Evolutionary conservation across 495 filamentous ascomycete genomes (phyloP).

Genomic region (Trichoderma erinaceum): DNA sequence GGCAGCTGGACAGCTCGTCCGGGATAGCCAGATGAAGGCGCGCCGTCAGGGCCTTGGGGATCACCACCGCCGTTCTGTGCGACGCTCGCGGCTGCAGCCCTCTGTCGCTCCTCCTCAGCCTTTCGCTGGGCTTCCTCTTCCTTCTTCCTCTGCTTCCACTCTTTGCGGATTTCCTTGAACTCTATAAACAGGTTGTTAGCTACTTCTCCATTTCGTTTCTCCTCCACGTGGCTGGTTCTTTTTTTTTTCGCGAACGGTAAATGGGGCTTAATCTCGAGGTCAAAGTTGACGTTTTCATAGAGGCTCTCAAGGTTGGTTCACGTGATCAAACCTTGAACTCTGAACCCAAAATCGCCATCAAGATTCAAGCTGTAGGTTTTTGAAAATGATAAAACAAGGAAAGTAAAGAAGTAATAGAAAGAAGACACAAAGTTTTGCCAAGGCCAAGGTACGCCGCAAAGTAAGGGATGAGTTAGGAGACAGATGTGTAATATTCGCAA

Average conservation of each 20-base stretch:
- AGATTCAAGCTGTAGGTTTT: too few relatives aligned
- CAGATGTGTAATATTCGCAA: neutral
- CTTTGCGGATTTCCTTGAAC: constrained; percentile 98
- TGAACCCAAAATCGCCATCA: too few relatives aligned
- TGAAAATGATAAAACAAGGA: too few relatives aligned
- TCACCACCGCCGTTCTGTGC: constrained; percentile 38
- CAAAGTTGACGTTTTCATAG: too few relatives aligned
- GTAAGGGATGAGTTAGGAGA: neutral
- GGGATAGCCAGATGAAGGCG: constrained; percentile 54
- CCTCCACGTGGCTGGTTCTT: too few relatives aligned
- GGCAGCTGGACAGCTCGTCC: constrained; percentile 67
- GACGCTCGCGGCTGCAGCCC: constrained; percentile 53
- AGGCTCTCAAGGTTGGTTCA: too few relatives aligned
- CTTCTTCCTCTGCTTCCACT: constrained; percentile 99
- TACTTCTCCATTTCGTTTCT: neutral
- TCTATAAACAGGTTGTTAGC: constrained; percentile 48
- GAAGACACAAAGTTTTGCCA: constrained; percentile 15
- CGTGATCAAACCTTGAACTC: too few relatives aligned
- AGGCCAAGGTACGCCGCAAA: neutral
- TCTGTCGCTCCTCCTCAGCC: constrained; percentile 81
- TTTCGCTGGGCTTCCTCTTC: constrained; percentile 90
- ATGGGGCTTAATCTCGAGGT: too few relatives aligned
- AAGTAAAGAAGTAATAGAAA: too few relatives aligned
- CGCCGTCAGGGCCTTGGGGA: constrained; percentile 39
- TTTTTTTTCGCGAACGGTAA: too few relatives aligned